These are phyloP conservation scores for Tetrahymena elliotti DNA, from an alignment of 73 alveolate genomes.

Conservation along the genomic window DNA sequence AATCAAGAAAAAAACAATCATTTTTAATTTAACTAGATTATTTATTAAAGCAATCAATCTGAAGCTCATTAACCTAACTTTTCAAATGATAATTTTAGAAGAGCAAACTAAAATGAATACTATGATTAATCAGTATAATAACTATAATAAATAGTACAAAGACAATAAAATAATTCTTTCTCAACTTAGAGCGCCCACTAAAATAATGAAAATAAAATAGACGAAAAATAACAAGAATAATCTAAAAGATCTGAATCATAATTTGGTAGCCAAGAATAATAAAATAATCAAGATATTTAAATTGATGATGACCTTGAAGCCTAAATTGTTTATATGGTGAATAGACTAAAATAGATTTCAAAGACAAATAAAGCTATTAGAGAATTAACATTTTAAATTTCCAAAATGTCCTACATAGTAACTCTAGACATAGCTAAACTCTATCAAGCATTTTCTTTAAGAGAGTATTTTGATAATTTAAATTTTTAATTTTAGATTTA, in stretches of 20 bases:
- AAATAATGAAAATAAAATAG: not conserved
- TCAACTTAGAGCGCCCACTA: no score
- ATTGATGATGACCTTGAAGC: not conserved
- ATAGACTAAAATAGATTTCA: not conserved
- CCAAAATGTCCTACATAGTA: not conserved
- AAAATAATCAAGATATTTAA: not conserved
- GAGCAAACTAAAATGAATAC: no score
- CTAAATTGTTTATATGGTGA: not conserved
- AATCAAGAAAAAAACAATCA: no score
- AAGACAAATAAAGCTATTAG: not conserved
- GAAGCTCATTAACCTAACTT: no score
- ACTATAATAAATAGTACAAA: no score
- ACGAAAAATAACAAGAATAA: not conserved
- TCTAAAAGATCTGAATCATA: not conserved
- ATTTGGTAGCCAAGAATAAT: not conserved
- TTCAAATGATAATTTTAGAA: no score
- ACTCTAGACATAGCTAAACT: not conserved
- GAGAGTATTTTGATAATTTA: not conserved
- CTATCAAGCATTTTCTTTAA: not conserved
- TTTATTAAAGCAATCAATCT: no score
- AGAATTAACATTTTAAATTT: not conserved
- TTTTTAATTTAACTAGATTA: no score
- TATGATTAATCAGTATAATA: no score
- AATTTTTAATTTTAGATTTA: not conserved
- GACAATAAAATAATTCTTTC: no score